phyloP scores from a whole-genome alignment of 176 grass and related monocot species.

The Coix lacrymajobi region DNA sequence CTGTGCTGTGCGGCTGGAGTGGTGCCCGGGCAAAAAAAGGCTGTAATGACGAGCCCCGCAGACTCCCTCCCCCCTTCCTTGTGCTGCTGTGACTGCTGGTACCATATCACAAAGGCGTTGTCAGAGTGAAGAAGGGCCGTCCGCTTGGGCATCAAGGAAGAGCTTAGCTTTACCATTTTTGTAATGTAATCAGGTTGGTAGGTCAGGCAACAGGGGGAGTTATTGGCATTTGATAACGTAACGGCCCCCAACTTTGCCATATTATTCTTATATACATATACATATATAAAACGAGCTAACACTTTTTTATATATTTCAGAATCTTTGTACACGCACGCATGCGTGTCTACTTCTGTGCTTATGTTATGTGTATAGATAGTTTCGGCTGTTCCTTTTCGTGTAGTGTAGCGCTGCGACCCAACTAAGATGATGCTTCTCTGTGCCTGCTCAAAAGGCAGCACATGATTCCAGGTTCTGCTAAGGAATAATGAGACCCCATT shows the following conservation, averaged over 20 bases:
- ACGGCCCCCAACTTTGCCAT: neutral
- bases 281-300: constrained; percentile 4
- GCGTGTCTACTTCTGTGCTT: constrained; percentile 27
- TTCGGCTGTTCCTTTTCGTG: constrained; percentile 12
- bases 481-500: constrained; percentile 20
- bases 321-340: constrained; percentile 17
- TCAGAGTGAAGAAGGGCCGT: constrained; percentile 37
- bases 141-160: constrained; percentile 45
- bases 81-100: constrained; percentile 23
- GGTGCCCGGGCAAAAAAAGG: constrained; percentile 33
- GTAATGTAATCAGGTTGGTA: constrained; percentile 26
- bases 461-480: constrained; percentile 24
- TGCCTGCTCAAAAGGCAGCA: constrained; percentile 30
- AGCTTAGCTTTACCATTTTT: constrained; percentile 28
- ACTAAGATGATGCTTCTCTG: constrained; percentile 12
- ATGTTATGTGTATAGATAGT: neutral
- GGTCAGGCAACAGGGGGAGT: constrained; percentile 22
- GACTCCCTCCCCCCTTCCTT: neutral
- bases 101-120: constrained; percentile 34
- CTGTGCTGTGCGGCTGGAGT: constrained; percentile 36
- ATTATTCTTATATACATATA: neutral
- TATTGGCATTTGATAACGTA: constrained; percentile 9
- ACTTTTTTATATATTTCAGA: constrained; percentile 1
- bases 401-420: constrained; percentile 5
- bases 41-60: constrained; percentile 41